Evolutionary conservation across 225 moss, liverwort and hornwort genomes (phyloP).

Genomic region (Physcomitrium patens): DNA sequence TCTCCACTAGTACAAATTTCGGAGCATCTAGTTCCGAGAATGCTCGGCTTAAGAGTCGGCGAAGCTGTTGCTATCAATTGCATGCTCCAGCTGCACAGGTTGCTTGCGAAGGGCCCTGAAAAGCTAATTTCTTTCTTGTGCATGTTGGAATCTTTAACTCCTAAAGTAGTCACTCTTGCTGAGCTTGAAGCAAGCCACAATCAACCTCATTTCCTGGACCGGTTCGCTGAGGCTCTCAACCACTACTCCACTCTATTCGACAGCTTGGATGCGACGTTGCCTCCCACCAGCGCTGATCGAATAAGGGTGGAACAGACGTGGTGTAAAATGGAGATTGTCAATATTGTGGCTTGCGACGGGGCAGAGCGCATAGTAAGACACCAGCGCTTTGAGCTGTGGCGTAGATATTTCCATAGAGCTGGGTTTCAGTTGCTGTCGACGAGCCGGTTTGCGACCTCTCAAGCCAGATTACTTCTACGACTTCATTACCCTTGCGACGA

Average conservation of each 20-base stretch:
- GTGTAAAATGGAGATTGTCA: conserved; percentile 31
- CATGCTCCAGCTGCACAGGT: conserved; percentile 30
- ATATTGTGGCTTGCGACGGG: conserved; percentile 38
- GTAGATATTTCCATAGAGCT: conserved; percentile 44
- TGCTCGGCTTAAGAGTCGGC: conserved; percentile 20
- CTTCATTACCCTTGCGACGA: conserved; percentile 74
- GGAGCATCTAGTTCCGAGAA: conserved; percentile 17
- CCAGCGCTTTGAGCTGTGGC: conserved; percentile 46
- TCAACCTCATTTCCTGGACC: conserved; percentile 32
- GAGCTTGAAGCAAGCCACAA: conserved; percentile 40
- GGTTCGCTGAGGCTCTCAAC: conserved; percentile 30
- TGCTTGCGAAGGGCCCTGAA: conserved; percentile 33
- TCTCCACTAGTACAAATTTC: conserved; percentile 41
- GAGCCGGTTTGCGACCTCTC: conserved; percentile 68
- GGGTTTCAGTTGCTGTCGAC: conserved; percentile 56
- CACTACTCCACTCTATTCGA: conserved; percentile 38
- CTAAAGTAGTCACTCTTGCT: conserved; percentile 37
- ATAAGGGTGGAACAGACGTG: conserved; percentile 30
- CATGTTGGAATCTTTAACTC: conserved; percentile 30
- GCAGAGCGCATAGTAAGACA: conserved; percentile 30
- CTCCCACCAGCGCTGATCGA: conserved; percentile 26
- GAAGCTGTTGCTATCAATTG: conserved; percentile 40
- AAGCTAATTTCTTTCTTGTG: conserved; percentile 27
- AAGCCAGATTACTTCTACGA: conserved; percentile 67
- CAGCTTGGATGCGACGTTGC: conserved; percentile 35